These are phyloP conservation scores for Xanthoconium purpureum DNA, from an alignment of 768 basidiomycete genomes.

Conservation along the genomic window DNA sequence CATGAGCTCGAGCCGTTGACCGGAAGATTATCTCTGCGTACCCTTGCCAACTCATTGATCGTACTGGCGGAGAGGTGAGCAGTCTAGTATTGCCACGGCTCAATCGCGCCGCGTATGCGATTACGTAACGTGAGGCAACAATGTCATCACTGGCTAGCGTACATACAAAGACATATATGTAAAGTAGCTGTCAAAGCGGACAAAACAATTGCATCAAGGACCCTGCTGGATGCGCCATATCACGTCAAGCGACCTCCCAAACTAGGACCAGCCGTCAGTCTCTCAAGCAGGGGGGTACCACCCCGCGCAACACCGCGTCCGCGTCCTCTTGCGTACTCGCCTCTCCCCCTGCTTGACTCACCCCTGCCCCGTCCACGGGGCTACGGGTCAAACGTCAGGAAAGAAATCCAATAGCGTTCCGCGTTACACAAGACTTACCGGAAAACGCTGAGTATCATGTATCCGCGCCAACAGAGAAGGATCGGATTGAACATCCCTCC, in stretches of 20 bases:
- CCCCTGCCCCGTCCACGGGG: slow-evolving; percentile 23
- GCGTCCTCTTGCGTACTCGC: slow-evolving; percentile 21
- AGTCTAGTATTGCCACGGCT: not conserved
- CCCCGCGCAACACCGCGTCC: slow-evolving; percentile 22
- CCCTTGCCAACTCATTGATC: no score
- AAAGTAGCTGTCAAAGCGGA: not conserved
- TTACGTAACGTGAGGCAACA: slow-evolving; percentile 17
- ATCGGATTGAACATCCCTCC: slow-evolving; percentile 13
- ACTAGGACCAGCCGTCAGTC: slow-evolving; percentile 12
- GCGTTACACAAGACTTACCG: slow-evolving; percentile 16
- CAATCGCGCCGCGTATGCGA: not conserved
- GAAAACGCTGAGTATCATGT: slow-evolving; percentile 15
- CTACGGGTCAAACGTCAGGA: slow-evolving; percentile 8
- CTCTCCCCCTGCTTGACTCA: slow-evolving; percentile 18
- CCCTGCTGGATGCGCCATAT: not conserved
- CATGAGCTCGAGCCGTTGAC: no score
- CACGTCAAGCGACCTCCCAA: slow-evolving; percentile 22
- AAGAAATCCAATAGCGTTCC: not conserved
- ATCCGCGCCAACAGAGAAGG: slow-evolving; percentile 26
- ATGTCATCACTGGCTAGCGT: no score
- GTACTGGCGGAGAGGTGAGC: not conserved
- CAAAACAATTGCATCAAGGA: not conserved
- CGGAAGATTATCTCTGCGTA: no score
- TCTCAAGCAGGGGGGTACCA: slow-evolving; percentile 14
- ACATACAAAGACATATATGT: not conserved